Base-by-base conservation (phyloP, 2,329 filamentous ascomycete species). In the Parafenestella ontariensis region DNA sequence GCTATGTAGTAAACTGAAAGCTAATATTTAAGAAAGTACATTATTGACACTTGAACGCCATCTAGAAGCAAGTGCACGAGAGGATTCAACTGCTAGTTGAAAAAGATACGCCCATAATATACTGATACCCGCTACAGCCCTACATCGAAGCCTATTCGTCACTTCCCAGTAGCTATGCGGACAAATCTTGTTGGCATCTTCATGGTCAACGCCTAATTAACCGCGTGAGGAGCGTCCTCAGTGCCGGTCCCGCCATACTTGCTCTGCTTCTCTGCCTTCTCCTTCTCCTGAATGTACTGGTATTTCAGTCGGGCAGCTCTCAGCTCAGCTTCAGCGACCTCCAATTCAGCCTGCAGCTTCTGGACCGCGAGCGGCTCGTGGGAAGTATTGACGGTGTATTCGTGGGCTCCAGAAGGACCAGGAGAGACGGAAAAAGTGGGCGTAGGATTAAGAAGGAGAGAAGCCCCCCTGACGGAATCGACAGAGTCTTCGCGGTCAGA, bases 291-390 rank as follows among this genome's bases (percentile, higher is more conserved):
- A 2, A 68, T 48, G 29, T 68, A 68, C 43, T 56, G 49, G 13
- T 63, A 59, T 45, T 61, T 66, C 10, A 70, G 42, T 11, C 65
- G 62, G 6, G 65, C 62, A 41, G 67, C 55, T 39, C 60, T 64
- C 17, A 74, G 62, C 52, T 74, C 70, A 7, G 70, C 70, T 46
- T 75, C 69, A 1, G 69, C 70, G n/a, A 69, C 52, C 28, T 72
- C 67, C 8, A 74, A 37, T 44, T 74, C 64, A 8, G 65, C 65
- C 47, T 71, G 60, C 1, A 74, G 51, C 44, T 63, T 61, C 52
- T 68, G 64, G 1, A 67, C 64, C 5, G 59, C 62, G 15, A 71
- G 51, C 15, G 65, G 56, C 46, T 67, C 57, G 9, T 52, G 55
- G 17, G 62, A 63, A 3, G 49, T 41, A 7, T 56, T 44, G 13